Evolutionary conservation across 2,329 filamentous ascomycete genomes (phyloP), one percentile per base, ranked within the genome.

Genomic region (Paecilomyces sp.): DNA sequence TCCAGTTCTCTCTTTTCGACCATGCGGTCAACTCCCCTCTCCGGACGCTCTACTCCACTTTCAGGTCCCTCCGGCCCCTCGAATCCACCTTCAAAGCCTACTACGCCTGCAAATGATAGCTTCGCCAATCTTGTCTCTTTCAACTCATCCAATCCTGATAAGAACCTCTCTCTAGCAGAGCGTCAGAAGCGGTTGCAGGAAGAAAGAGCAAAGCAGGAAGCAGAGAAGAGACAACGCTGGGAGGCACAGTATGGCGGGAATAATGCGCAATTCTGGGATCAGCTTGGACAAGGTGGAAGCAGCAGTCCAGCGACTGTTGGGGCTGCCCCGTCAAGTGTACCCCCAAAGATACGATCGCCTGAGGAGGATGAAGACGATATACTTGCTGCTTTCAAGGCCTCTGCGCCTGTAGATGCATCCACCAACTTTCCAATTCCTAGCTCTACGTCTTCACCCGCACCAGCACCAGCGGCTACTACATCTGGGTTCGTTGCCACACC

Each of bases 181-280:
- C 82, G 85, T 57, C 86, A 89, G 72, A 83, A 79, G 68, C 88
- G 85, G 62, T 76, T 96, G 65, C 85, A 89, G 64, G 90, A 96
- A 74, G 88, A 91, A 74, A 90, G 85, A 75, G 80, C 83, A 34
- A 85, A 80, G 71, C 90, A 93, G 72, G 89, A 92, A 62, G 88
- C 88, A 60, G 88, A 92, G 71, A 84, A 85, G 70, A 84, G 83
- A 67, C 88, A 83, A 67, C 85, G 87, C 71, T 84, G 87, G 67
- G 90, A 94, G 64, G 82, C 85, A 31, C 87, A 93, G 62, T 97
- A 91, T 74, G 91, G 90, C 2, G 85, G 72, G 3, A 76, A 76
- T 55, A 79, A 87, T 67, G 83, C 84, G 11, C 85, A 86, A 62
- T 91, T 91, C 70, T 92, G 89, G 86, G 89, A 94, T 69, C 84